Evolutionary conservation across 352 stramenopile species (phyloP).

Genomic region (Phytophthora constricta): DNA sequence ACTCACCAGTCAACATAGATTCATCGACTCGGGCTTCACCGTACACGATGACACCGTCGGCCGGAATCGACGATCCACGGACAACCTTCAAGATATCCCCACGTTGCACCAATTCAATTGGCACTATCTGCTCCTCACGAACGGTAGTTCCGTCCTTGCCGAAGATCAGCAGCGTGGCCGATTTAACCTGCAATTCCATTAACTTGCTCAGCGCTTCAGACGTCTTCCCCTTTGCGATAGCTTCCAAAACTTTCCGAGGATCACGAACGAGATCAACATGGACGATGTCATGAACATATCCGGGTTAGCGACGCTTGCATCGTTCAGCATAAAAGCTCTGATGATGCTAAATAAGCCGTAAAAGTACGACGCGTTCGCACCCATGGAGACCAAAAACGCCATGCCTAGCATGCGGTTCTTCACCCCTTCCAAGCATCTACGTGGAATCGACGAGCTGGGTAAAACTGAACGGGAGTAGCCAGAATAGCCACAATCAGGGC

Average conservation of each 20-base stretch:
- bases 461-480: conserved; percentile 96
- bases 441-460: conserved; percentile 94
- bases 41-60: conserved; percentile 92
- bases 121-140: conserved; percentile 76
- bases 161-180: conserved; percentile 92
- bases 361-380: conserved; percentile 96
- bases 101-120: conserved; percentile 90
- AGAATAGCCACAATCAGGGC: conserved; percentile 80
- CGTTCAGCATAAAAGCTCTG: conserved; percentile 64
- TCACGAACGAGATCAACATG: conserved; percentile 98
- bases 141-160: conserved; percentile 62
- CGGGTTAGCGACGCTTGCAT: conserved; percentile 69
- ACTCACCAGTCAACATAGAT: conserved; percentile 95
- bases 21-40: conserved; percentile 94
- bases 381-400: conserved; percentile 97
- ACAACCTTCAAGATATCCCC: conserved; percentile 95
- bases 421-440: conserved; percentile 93
- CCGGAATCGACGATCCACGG: conserved; percentile 91
- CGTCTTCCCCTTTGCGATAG: conserved; percentile 93
- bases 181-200: conserved; percentile 96
- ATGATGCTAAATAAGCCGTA: conserved; percentile 94
- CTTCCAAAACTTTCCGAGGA: conserved; percentile 98
- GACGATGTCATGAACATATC: conserved; percentile 99
- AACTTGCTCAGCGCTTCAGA: conserved; percentile 95
- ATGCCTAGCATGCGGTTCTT: conserved; percentile 93